These are phyloP conservation scores for Ophiorrhiza pumila DNA, from an alignment of 257 asterid species.

Conservation along the genomic window DNA sequence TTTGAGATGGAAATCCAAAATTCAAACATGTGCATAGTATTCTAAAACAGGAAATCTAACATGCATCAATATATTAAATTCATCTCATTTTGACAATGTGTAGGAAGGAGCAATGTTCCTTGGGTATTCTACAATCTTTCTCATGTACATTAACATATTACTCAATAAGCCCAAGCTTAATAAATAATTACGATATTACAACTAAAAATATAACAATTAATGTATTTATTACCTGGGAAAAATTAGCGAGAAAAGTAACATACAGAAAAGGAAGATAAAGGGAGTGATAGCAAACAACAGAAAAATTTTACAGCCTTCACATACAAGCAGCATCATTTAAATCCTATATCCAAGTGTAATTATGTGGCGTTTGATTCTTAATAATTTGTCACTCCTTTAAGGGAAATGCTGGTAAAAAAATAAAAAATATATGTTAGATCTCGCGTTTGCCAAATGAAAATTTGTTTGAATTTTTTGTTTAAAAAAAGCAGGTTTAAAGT, in stretches of 20 bases:
- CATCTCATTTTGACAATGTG: no score
- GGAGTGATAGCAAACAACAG: conserved; percentile 57
- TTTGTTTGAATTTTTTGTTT: no score
- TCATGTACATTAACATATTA: conserved; percentile 39
- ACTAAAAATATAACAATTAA: neutral
- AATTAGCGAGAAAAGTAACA: conserved; percentile 64
- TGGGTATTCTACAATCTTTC: conserved; percentile 26
- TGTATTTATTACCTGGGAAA: conserved; percentile 74
- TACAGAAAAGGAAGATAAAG: conserved; percentile 75
- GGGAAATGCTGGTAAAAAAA: no score
- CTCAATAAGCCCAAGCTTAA: neutral
- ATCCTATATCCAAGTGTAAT: neutral
- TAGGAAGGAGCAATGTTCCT: no score
- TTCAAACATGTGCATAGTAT: no score
- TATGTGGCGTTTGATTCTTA: neutral
- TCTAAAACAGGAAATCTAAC: no score
- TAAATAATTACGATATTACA: neutral
- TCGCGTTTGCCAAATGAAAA: no score
- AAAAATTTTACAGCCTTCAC: conserved; percentile 66
- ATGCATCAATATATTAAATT: no score
- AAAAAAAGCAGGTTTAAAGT: no score
- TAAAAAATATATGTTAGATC: no score
- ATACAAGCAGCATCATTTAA: neutral
- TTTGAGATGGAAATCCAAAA: no score
- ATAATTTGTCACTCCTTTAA: no score